Conservation (phyloP, 2,329 filamentous ascomycete genomes). For the Diplodia mutila region DNA sequence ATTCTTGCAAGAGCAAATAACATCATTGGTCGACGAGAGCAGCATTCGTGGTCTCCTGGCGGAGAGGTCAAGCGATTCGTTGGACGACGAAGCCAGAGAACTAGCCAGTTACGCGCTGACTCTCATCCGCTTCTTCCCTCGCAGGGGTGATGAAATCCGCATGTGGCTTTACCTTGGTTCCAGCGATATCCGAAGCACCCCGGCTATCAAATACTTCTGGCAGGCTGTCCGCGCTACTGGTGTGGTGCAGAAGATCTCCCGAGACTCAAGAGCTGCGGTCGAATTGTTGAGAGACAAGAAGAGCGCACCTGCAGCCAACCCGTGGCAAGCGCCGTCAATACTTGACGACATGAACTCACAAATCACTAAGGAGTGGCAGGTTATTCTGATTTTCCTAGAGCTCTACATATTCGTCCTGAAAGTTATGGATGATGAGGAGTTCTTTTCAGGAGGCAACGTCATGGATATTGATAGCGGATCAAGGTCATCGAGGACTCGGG, state of each 20-base stretch:
- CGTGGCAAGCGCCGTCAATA: slow-evolving; percentile 41
- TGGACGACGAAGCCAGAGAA: slow-evolving; percentile 63
- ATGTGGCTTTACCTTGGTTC: slow-evolving; percentile 90
- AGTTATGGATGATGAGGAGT: slow-evolving; percentile 95
- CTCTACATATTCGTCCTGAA: slow-evolving; percentile 91
- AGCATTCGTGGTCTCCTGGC: slow-evolving; percentile 69
- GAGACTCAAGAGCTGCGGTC: slow-evolving; percentile 62
- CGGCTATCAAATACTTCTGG: slow-evolving; percentile 86
- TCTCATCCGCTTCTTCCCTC: slow-evolving; percentile 81
- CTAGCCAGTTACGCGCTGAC: slow-evolving; percentile 87
- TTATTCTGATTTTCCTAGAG: slow-evolving; percentile 88
- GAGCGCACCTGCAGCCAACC: slow-evolving; percentile 36
- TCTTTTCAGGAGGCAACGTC: slow-evolving; percentile 65
- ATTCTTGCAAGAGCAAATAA: slow-evolving; percentile 67
- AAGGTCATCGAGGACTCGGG: slow-evolving; percentile 42
- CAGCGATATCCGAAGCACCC: slow-evolving; percentile 53
- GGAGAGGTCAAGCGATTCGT: slow-evolving; percentile 42
- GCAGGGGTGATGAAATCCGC: slow-evolving; percentile 81
- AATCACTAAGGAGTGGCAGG: slow-evolving; percentile 75
- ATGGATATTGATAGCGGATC: slow-evolving; percentile 8
- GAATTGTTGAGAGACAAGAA: slow-evolving; percentile 55
- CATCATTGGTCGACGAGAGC: slow-evolving; percentile 73
- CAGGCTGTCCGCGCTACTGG: slow-evolving; percentile 62
- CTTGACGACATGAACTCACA: background rate
- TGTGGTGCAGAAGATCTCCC: slow-evolving; percentile 61